Base-by-base conservation (phyloP, 176 grass and related monocot genomes). In the Raddia distichophylla region DNA sequence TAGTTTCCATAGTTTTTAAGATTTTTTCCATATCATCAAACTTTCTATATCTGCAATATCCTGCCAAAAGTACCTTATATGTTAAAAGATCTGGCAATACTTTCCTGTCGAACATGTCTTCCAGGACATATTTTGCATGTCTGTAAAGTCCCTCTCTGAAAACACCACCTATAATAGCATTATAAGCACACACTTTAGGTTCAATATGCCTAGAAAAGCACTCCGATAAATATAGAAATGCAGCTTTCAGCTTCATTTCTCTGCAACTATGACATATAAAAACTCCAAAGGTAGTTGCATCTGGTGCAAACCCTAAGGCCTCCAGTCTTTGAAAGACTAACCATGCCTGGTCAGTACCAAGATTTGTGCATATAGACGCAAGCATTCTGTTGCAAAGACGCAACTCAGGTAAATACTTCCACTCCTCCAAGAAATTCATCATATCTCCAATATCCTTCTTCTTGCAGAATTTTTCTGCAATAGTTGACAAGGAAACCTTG, bases 151-250 rank as follows among this genome's bases (percentile, higher is more conserved):
- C 86, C 70, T 89, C 87, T 47, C 47, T 94, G 73, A 98, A 94
- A 89, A 93, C 70, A 64, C 86, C 88, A 78, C 86, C 77, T 70
- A 98, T 91, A 61, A 94, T 86, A 81, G 92, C 87, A 94, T 98
- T 91, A 84, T 94, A 98, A 71, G 88, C 77, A 80, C 75, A 86
- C 16, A 83, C 63, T 87, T 62, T 86, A 62, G 92, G 95, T 83
- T 76, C 46, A 51, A 93, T 62, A 70, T 85, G 73, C 73, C 92
- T 93, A 81, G 90, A 87, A 71, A 89, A 91, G 45, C 92, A 94
- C 87, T 98, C 95, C 59, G 90, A 98, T 71, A 98, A 89, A 93
- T 91, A 98, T 67, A 94, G 11, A 40, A 94, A 91, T 74, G 90
- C 90, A 87, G 87, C 72, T 77, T 85, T 92, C 80, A 91, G 49